Evolutionary conservation across 2,329 filamentous ascomycete genomes (phyloP), one percentile per base, ranked within the genome.

Genomic region (Cercospora zeae-maydis): DNA sequence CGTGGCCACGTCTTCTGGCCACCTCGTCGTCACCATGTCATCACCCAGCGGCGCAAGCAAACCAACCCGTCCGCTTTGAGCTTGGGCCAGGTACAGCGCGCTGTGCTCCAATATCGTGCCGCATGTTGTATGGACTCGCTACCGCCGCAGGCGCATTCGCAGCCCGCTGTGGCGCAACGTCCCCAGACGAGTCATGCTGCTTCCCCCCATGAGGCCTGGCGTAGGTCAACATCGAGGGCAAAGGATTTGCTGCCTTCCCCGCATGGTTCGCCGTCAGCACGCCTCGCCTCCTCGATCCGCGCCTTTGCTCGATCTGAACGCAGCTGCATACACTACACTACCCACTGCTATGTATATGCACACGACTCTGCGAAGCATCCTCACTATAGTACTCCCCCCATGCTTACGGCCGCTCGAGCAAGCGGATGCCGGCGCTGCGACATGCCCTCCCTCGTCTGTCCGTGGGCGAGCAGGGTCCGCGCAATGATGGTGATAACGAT

Each of bases 1-100:
- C 24, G 14, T 24, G 4, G 34, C 53, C 34, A 37, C 53, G 34
- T 42, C 53, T 56, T 42, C 14, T 59, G 39, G 30, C 42, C 55
- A 33, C 39, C 24, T 52, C n/a, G 16, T 59, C 62, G 53, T 63
- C 58, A 61, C 57, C 51, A 33, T 58, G 37, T 49, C 61, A 63
- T 63, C 51, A 60, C 57, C 9, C 34, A 39, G 52, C 47, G 34
- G 24, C 24, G 24, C 47, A 58, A 34, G 27, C 21, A 34, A 51
- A 51, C 39, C 30, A 47, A 58, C 39, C 47, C 30, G 24, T 19
- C 49, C 58, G 33, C 10, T 42, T 49, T 27, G 49, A 61, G 58
- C 58, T 61, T 53, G 58, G 49, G 58, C 58, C 58, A 61, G 58
- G 58, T 34, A 42, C 49, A 45, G 24, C 36, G 34, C 55, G 57